phyloP scores from a whole-genome alignment of 1,139 yeast species.

The Debaryomycetaceae sp. region DNA sequence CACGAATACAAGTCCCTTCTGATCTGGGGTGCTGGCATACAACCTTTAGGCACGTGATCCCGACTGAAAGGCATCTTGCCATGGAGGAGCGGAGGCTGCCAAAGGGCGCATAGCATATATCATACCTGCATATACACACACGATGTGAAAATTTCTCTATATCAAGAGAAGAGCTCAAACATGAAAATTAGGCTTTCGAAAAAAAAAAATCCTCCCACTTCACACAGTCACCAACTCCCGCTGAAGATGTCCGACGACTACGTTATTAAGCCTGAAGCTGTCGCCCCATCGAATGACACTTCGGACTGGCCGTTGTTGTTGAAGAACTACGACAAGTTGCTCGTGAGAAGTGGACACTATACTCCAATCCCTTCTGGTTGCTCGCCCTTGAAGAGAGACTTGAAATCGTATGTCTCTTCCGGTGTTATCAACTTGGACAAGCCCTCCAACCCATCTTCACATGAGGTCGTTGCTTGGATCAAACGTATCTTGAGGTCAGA shows the following conservation, averaged over 20 bases:
- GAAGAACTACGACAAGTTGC: conserved; percentile 88
- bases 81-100: too few relatives aligned
- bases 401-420: conserved; percentile 82
- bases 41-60: too few relatives aligned
- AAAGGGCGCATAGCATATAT: not conserved
- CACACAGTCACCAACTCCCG: not conserved
- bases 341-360: conserved; percentile 94
- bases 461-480: conserved; percentile 99
- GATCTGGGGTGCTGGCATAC: too few relatives aligned
- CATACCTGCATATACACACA: conserved; percentile 5
- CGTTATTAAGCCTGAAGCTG: conserved; percentile 86
- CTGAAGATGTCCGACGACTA: conserved; percentile 55
- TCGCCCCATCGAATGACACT: conserved; percentile 77
- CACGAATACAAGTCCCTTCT: too few relatives aligned
- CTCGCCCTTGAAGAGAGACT: conserved; percentile 90
- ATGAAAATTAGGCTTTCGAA: conserved; percentile 2
- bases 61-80: too few relatives aligned
- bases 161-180: conserved; percentile 6
- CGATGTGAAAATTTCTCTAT: conserved; percentile 9
- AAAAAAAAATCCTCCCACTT: not conserved
- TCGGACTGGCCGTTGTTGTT: conserved; percentile 93
- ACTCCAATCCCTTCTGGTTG: conserved; percentile 96
- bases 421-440: conserved; percentile 97
- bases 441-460: conserved; percentile 96
- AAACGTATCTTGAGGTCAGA: conserved; percentile 92